phyloP scores from a whole-genome alignment of 1,139 yeast genomes.

The Wickerhamomyces sp. region DNA sequence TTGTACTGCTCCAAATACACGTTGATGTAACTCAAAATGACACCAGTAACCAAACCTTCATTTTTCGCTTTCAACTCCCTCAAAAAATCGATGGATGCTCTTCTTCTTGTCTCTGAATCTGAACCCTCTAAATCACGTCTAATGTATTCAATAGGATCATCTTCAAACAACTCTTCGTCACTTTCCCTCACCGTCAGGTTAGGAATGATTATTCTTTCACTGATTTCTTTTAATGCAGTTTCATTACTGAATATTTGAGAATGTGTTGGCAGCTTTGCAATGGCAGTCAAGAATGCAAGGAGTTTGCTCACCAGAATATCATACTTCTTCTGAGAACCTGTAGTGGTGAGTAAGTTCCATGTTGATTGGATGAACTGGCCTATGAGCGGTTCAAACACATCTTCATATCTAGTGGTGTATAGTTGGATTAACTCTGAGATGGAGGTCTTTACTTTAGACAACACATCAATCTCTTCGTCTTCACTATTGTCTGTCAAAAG shows the following conservation, averaged over 20 bases:
- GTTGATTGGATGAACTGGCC: constrained; percentile 75
- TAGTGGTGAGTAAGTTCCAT: constrained; percentile 70
- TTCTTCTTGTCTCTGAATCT: constrained; percentile 86
- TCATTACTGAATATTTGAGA: constrained; percentile 64
- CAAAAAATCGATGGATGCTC: constrained; percentile 86
- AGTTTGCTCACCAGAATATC: constrained; percentile 83
- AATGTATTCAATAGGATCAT: constrained; percentile 90
- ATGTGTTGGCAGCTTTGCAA: constrained; percentile 64
- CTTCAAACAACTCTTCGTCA: constrained; percentile 92
- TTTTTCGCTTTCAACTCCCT: constrained; percentile 81
- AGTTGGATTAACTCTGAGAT: constrained; percentile 82
- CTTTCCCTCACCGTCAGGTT: constrained; percentile 78
- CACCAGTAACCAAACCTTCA: constrained; percentile 66
- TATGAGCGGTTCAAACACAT: constrained; percentile 74
- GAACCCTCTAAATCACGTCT: constrained; percentile 94
- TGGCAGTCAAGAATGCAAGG: constrained; percentile 75
- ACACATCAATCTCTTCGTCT: constrained; percentile 68
- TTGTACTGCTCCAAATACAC: constrained; percentile 53
- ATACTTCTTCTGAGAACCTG: constrained; percentile 68
- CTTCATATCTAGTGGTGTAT: constrained; percentile 88
- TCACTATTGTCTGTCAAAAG: constrained; percentile 48
- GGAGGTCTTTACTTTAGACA: constrained; percentile 73
- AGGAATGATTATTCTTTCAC: constrained; percentile 82
- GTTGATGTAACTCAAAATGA: constrained; percentile 73
- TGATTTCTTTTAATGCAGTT: constrained; percentile 65